Conservation (phyloP, 345 rosid species). For the Clausena lansium region DNA sequence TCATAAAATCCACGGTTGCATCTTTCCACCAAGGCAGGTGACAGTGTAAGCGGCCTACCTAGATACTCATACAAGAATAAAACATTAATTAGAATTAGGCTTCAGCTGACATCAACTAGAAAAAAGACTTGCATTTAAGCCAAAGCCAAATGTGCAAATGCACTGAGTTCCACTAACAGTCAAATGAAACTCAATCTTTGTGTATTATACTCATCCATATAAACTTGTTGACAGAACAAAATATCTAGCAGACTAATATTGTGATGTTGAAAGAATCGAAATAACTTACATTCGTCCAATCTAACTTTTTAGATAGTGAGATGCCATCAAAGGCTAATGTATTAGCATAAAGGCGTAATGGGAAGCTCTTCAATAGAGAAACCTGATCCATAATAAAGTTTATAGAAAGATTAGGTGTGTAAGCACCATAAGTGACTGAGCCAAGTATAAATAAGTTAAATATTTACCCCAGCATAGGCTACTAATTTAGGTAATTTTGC, state of each 20-base stretch:
- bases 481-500: constrained; percentile 55
- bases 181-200: neutral
- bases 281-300: constrained; percentile 72
- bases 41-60: constrained; percentile 81
- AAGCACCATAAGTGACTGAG: neutral
- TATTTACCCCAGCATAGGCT: constrained; percentile 79
- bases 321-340: constrained; percentile 52
- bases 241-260: neutral
- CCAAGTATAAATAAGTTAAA: neutral
- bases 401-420: constrained; percentile 3
- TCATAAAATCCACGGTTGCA: constrained; percentile 70
- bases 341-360: constrained; percentile 70
- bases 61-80: neutral
- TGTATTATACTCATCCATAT: neutral
- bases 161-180: neutral
- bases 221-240: neutral
- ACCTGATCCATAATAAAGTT: constrained; percentile 42
- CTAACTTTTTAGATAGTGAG: constrained; percentile 50
- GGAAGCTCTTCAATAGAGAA: constrained; percentile 58
- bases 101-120: neutral
- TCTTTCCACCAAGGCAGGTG: constrained; percentile 90
- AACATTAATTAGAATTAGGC: neutral
- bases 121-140: neutral
- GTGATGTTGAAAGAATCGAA: neutral
- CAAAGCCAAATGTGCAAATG: neutral